Base-by-base conservation (phyloP, 495 filamentous ascomycete genomes). In the Astrocystis sublimbata region DNA sequence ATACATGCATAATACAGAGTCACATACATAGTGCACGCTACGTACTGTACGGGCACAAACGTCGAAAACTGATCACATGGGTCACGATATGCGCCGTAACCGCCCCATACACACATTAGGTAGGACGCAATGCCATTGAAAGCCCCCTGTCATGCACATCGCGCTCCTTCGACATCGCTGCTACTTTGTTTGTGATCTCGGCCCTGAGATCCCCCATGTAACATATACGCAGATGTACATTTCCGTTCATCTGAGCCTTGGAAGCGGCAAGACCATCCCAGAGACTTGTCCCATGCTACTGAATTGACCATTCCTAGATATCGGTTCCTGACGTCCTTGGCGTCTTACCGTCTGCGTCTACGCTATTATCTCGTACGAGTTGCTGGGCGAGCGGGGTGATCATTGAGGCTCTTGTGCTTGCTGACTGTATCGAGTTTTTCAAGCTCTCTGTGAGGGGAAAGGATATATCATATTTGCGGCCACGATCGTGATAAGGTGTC, bases 21-120 rank as follows among this genome's bases (percentile, higher is more conserved):
- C n/a, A n/a, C n/a, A n/a, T 23, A 28, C 46, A 49, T 49, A 49
- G 46, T 49, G 46, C 10, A 49, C 17, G 26, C 46, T 35, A 52
- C n/a, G n/a, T n/a, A n/a, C 49, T 10, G 49, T 52, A 52, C 13
- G 46, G 26, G 19, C 15, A 30, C 28, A 6, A 30, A 6, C 26
- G 17, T 17, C 15, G 12, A n/a, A 28, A 3, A 23, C 5, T n/a
- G n/a, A 49, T 28, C 31, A 19, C n/a, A 50, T 28, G 4, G 49
- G n/a, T n/a, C 30, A 15, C 13, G 21, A 4, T 23, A 52, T 52
- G 30, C 30, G 30, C 49, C 49, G 17, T 52, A 21, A 52, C 49
- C 49, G 30, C 49, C 49, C 49, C 49, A 31, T 21, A 15, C 26
- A 33, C 49, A 13, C 13, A 6, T 36, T 6, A 36, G 33, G 6